Conservation (phyloP, 768 basidiomycete genomes). For the Cystoderma amianthinum region DNA sequence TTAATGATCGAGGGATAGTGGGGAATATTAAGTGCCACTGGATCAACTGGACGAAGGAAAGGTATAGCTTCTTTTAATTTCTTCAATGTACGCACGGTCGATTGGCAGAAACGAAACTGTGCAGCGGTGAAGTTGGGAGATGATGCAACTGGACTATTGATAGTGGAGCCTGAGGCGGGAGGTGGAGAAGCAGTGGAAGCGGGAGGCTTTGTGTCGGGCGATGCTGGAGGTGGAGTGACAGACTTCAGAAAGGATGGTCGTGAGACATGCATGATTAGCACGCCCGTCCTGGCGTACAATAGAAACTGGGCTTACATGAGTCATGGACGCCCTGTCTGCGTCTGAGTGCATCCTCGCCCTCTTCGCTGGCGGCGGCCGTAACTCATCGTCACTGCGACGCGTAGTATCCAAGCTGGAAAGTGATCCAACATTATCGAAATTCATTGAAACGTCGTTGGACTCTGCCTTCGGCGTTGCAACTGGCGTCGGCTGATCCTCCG, state of each 20-base stretch:
- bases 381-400: constrained; percentile 45
- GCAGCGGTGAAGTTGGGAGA: constrained; percentile 43
- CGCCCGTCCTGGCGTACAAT: constrained; percentile 46
- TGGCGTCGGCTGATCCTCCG: constrained; percentile 25
- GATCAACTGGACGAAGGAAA: constrained; percentile 86
- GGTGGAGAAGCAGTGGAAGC: constrained; percentile 40
- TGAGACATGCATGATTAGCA: constrained; percentile 38
- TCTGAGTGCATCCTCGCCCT: constrained; percentile 72
- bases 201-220: constrained; percentile 71
- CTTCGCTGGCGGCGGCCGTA: constrained; percentile 76
- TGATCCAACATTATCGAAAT: constrained; percentile 22
- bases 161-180: constrained; percentile 15
- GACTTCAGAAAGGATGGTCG: constrained; percentile 45
- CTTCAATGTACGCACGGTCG: constrained; percentile 76
- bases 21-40: constrained; percentile 74
- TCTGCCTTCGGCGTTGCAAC: constrained; percentile 27
- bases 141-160: constrained; percentile 12
- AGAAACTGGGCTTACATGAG: constrained; percentile 51
- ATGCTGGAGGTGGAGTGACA: constrained; percentile 64
- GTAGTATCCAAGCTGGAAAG: not conserved
- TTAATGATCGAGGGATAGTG: constrained; percentile 86
- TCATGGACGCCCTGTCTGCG: constrained; percentile 65
- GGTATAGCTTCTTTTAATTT: constrained; percentile 78
- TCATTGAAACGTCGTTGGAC: constrained; percentile 31
- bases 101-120: constrained; percentile 77